Conservation (phyloP, 2,329 filamentous ascomycete genomes). For the Catunica adiposa region DNA sequence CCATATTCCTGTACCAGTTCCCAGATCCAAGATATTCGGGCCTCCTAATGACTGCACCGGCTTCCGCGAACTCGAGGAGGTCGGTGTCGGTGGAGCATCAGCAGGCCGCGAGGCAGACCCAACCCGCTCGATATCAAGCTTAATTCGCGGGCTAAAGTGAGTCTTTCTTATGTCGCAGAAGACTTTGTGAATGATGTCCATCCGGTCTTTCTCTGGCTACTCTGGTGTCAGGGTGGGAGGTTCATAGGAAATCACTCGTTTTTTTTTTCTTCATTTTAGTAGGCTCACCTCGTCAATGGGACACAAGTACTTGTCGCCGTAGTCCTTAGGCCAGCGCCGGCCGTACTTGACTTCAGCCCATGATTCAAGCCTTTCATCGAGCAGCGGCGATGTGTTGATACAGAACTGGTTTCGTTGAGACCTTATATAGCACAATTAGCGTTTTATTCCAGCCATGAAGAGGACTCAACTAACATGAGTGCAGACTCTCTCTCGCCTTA, state of each 20-base stretch:
- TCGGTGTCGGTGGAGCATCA: conserved; percentile 4
- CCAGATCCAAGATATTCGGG: conserved; percentile 45
- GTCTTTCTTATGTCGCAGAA: conserved; percentile 25
- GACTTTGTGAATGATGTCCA: conserved; percentile 70
- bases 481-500: no score
- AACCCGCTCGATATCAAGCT: not conserved
- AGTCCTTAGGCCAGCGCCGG: conserved; percentile 51
- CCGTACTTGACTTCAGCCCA: conserved; percentile 44
- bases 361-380: not conserved
- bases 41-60: conserved; percentile 8
- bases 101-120: not conserved
- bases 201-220: conserved; percentile 55
- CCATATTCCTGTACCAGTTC: conserved; percentile 86
- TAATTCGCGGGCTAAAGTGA: not conserved
- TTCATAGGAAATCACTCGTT: no score
- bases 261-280: no score
- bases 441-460: no score
- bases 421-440: not conserved
- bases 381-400: conserved; percentile 6
- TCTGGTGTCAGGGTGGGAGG: no score
- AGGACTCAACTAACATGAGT: not conserved
- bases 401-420: not conserved
- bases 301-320: conserved; percentile 53
- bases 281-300: conserved; percentile 57
- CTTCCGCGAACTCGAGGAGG: conserved; percentile 3